Evolutionary conservation across 306 rosid species (phyloP).

Genomic region (Senna tora): DNA sequence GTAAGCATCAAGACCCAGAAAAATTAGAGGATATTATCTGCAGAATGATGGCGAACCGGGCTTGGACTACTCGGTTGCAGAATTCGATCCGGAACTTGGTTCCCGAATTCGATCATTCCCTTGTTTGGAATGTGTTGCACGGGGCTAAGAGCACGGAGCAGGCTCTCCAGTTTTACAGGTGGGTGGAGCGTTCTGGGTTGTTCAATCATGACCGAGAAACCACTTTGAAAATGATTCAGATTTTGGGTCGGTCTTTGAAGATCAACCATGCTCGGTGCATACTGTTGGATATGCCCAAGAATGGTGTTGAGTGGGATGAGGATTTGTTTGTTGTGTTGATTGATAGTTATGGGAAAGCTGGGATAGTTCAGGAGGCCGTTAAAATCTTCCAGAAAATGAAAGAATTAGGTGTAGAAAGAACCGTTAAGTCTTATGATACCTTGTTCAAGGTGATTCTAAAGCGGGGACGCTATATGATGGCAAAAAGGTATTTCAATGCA

Average conservation of each 20-base stretch:
- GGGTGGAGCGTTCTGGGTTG: conserved; percentile 82
- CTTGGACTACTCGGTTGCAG: conserved; percentile 91
- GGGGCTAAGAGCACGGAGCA: conserved; percentile 63
- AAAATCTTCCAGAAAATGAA: conserved; percentile 74
- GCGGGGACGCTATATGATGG: conserved; percentile 88
- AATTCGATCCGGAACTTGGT: conserved; percentile 74
- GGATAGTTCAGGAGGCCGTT: conserved; percentile 92
- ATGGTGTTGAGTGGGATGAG: conserved; percentile 62
- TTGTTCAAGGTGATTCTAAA: conserved; percentile 75
- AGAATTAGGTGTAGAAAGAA: conserved; percentile 67
- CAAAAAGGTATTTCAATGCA: conserved; percentile 76
- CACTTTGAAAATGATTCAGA: conserved; percentile 79
- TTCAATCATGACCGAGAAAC: conserved; percentile 69
- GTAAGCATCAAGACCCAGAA: conserved; percentile 50
- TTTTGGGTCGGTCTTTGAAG: conserved; percentile 67
- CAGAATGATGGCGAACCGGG: conserved; percentile 83
- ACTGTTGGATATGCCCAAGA: conserved; percentile 60
- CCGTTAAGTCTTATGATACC: conserved; percentile 68
- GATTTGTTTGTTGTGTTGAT: conserved; percentile 70
- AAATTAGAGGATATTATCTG: conserved; percentile 60
- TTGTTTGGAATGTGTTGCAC: conserved; percentile 79
- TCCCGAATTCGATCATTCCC: conserved; percentile 62
- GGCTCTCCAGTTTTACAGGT: conserved; percentile 83
- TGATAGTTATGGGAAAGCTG: conserved; percentile 74
- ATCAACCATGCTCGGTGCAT: conserved; percentile 90